phyloP scores from a whole-genome alignment of 148 eudicot species.

The Rhododendron kiyosumense region DNA sequence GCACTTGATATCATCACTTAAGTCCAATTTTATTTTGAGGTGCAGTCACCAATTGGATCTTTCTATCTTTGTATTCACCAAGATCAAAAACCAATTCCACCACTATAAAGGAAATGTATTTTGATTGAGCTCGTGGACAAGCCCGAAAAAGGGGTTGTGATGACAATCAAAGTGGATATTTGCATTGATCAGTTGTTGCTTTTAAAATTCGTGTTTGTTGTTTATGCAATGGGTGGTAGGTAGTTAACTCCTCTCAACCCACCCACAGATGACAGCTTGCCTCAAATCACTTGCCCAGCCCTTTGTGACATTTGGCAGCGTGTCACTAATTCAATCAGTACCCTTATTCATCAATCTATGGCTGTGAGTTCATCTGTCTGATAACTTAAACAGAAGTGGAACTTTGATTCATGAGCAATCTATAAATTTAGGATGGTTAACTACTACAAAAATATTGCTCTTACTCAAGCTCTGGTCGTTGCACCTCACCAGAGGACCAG shows the following conservation, averaged over 20 bases:
- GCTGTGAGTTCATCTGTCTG: not conserved
- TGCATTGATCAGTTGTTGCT: not conserved
- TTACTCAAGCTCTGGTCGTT: not conserved
- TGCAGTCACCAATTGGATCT: not conserved
- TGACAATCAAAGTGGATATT: not conserved
- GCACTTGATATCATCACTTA: not conserved
- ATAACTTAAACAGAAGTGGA: not conserved
- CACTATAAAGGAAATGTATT: not conserved
- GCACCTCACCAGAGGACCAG: not conserved
- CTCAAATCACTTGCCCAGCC: not conserved
- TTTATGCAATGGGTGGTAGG: not conserved
- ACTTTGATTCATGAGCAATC: not conserved
- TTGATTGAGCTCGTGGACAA: not conserved
- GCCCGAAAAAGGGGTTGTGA: not conserved
- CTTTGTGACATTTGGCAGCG: not conserved
- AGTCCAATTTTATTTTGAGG: not conserved
- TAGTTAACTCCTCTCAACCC: not conserved
- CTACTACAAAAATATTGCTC: not conserved
- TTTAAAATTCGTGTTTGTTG: not conserved
- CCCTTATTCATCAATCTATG: not conserved
- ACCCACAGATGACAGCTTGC: not conserved
- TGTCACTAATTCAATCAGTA: not conserved
- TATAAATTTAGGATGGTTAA: not conserved
- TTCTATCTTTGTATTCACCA: not conserved
- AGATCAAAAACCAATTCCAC: not conserved